Evolutionary conservation across 495 filamentous ascomycete species (phyloP).

Genomic region (Trichoderma virens): DNA sequence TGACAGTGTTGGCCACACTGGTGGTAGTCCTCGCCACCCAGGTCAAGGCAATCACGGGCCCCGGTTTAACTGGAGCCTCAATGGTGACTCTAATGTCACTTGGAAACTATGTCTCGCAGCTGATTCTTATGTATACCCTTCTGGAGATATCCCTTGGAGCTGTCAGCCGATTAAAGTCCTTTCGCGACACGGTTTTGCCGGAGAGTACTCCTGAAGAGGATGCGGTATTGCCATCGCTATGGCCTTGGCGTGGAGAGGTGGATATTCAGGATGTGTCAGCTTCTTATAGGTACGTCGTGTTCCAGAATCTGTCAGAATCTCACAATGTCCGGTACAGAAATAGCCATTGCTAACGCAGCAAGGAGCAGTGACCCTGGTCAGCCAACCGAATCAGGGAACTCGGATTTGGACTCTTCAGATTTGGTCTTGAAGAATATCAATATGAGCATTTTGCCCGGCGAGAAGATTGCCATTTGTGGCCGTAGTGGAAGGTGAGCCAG

Average conservation of each 20-base stretch:
- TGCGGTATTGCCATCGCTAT: constrained; percentile 40
- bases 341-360: background rate
- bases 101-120: constrained; percentile 16
- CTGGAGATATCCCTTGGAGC: constrained; percentile 36
- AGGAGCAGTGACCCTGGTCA: background rate
- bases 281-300: constrained; percentile 19
- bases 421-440: constrained; percentile 42
- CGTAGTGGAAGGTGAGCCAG: constrained; percentile 19
- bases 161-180: constrained; percentile 26
- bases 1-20: constrained; percentile 27
- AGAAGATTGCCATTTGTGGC: constrained; percentile 49
- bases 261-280: constrained; percentile 33
- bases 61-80: constrained; percentile 49
- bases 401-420: background rate
- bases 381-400: background rate
- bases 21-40: constrained; percentile 27
- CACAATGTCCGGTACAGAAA: too few relatives aligned
- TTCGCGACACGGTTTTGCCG: constrained; percentile 16
- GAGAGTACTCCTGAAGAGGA: constrained; percentile 29
- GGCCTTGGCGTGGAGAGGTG: constrained; percentile 34
- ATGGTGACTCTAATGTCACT: constrained; percentile 28
- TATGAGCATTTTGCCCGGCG: constrained; percentile 42
- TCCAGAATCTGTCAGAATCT: background rate
- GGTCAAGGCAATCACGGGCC: constrained; percentile 23
- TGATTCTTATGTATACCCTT: constrained; percentile 22